Evolutionary conservation across 345 rosid genomes (phyloP).

Genomic region (Erucastrum elatum): DNA sequence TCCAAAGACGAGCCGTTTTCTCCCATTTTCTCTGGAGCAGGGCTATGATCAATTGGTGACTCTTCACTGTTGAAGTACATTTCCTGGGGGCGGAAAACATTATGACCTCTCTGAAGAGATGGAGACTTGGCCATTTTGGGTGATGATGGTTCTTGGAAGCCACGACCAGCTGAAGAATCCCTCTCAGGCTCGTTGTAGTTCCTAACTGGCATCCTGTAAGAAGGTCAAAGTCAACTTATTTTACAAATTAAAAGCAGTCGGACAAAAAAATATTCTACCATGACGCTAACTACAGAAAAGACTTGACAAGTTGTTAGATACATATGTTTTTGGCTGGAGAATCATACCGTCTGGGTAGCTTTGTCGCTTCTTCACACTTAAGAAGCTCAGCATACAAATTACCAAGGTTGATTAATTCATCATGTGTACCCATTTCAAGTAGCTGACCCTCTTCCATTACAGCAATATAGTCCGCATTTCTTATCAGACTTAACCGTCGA

Average conservation of each 20-base stretch:
- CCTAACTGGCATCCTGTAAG: constrained; percentile 86
- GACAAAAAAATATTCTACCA: constrained; percentile 20
- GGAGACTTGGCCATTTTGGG: constrained; percentile 89
- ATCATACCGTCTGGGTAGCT: constrained; percentile 93
- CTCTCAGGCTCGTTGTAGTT: constrained; percentile 75
- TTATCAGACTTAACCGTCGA: constrained; percentile 89
- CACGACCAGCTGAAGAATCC: constrained; percentile 83
- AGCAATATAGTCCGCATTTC: constrained; percentile 98
- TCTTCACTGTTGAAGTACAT: constrained; percentile 60
- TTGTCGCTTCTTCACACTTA: constrained; percentile 97
- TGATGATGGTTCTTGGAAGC: constrained; percentile 86
- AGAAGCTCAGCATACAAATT: constrained; percentile 96
- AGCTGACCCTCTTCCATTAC: constrained; percentile 99
- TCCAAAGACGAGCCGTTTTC: constrained; percentile 71
- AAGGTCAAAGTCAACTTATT: constrained; percentile 18
- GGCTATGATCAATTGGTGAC: constrained; percentile 68
- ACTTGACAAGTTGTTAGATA: constrained; percentile 15
- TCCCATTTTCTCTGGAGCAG: constrained; percentile 72
- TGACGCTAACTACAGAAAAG: constrained; percentile 19
- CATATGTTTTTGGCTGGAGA: constrained; percentile 27
- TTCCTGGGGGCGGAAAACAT: constrained; percentile 58
- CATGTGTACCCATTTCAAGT: constrained; percentile 99
- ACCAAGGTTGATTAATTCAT: constrained; percentile 72
- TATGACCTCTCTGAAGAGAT: constrained; percentile 86
- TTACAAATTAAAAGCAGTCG: constrained; percentile 8